Percentiles rank a stretch among this genome's conserved stretches.
phyloP scores from a whole-genome alignment of 2,329 filamentous ascomycete species.

The Xylaria multiplex region DNA sequence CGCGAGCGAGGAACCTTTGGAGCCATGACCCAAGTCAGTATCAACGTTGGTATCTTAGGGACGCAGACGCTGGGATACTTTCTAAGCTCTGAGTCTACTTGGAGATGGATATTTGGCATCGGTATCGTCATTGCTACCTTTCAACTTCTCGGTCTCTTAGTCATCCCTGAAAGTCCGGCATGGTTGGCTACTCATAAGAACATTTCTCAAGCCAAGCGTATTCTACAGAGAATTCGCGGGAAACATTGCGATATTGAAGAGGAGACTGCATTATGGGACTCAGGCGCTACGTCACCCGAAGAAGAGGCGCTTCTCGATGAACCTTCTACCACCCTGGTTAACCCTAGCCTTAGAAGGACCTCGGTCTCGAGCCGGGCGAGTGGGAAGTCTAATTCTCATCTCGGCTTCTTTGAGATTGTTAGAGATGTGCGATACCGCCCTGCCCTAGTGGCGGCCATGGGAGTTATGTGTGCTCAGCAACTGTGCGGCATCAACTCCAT shows the following conservation, averaged over 20 bases:
- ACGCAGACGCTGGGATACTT: conserved; percentile 90
- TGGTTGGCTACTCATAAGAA: conserved; percentile 81
- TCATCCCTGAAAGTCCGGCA: conserved; percentile 87
- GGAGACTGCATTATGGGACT: conserved; percentile 74
- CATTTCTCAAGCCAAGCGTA: conserved; percentile 68
- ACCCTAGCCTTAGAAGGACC: conserved; percentile 39
- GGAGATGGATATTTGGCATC: conserved; percentile 83
- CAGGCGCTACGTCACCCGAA: conserved; percentile 61
- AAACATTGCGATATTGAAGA: conserved; percentile 73
- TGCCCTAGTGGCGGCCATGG: conserved; percentile 83
- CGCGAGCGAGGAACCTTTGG: conserved; percentile 81
- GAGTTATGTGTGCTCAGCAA: conserved; percentile 93
- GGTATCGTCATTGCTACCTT: conserved; percentile 74
- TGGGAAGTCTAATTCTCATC: conserved; percentile 50
- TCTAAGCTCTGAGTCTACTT: conserved; percentile 79
- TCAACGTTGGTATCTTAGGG: conserved; percentile 87
- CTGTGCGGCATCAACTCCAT: conserved; percentile 95
- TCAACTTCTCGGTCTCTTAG: conserved; percentile 75
- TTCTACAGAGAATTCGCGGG: conserved; percentile 81
- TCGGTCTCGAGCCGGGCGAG: conserved; percentile 42
- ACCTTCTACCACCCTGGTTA: conserved; percentile 40
- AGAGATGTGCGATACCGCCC: conserved; percentile 74
- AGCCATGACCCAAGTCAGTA: conserved; percentile 89
- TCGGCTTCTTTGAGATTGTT: conserved; percentile 73
- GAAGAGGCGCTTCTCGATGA: conserved; percentile 73